phyloP scores from a whole-genome alignment of 345 rosid species.

The Pseudoturritis turrita region DNA sequence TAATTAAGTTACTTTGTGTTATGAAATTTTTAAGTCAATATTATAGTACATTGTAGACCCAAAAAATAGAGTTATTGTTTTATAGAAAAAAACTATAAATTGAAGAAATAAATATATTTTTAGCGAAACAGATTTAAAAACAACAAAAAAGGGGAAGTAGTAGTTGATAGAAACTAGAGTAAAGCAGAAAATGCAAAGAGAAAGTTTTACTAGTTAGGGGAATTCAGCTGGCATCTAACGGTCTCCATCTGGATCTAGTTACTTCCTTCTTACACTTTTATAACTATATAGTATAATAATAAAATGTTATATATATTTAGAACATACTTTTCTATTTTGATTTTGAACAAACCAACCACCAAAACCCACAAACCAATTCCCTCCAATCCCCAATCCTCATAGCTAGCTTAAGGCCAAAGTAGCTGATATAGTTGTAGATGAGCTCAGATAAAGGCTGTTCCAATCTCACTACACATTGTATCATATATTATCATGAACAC shows the following conservation, averaged over 20 bases:
- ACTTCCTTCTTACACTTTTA: slow-evolving; percentile 18
- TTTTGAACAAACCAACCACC: slow-evolving; percentile 20
- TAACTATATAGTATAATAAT: neutral
- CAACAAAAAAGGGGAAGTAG: neutral
- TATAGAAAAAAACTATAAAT: neutral
- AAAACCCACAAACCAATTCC: slow-evolving; percentile 25
- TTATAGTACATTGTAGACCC: no score
- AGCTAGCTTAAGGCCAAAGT: slow-evolving; percentile 66
- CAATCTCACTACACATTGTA: slow-evolving; percentile 48
- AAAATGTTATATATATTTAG: neutral
- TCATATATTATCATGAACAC: slow-evolving; percentile 37
- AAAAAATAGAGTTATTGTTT: neutral
- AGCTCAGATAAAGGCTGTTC: slow-evolving; percentile 69
- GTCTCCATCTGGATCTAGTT: slow-evolving; percentile 31
- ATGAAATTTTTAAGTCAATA: no score
- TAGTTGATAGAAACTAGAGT: slow-evolving; percentile 34
- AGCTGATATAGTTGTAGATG: slow-evolving; percentile 62
- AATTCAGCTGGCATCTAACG: slow-evolving; percentile 74
- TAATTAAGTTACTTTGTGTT: no score
- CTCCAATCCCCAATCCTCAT: slow-evolving; percentile 31
- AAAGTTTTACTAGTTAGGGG: slow-evolving; percentile 39
- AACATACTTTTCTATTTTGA: neutral
- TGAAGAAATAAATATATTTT: neutral
- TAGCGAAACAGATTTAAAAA: no score
- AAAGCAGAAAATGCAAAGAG: slow-evolving; percentile 37